phyloP scores from a whole-genome alignment of 2,329 filamentous ascomycete genomes.

The Fusarium duplospermum region DNA sequence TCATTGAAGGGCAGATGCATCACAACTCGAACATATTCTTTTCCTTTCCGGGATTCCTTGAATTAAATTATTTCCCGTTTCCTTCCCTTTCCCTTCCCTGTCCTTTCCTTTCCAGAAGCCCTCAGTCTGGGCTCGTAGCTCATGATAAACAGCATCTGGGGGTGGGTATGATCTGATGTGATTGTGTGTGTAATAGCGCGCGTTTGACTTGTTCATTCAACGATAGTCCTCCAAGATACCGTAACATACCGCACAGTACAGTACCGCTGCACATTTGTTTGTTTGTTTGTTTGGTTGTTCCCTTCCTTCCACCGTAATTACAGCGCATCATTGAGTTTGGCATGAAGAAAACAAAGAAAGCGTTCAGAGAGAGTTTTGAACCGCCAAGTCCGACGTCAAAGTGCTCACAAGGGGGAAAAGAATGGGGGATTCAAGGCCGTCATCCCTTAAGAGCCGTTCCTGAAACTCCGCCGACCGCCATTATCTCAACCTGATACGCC shows the following conservation, averaged over 20 bases:
- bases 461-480: slow-evolving; percentile 40
- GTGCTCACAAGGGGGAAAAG: slow-evolving; percentile 31
- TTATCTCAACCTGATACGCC: slow-evolving; percentile 42
- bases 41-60: neutral
- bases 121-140: slow-evolving; percentile 13
- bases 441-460: slow-evolving; percentile 27
- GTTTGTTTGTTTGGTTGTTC: slow-evolving; percentile 12
- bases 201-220: slow-evolving; percentile 6
- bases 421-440: slow-evolving; percentile 22
- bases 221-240: slow-evolving; percentile 1
- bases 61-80: slow-evolving; percentile 12
- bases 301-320: slow-evolving; percentile 23
- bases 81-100: neutral
- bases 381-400: slow-evolving; percentile 19
- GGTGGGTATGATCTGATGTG: slow-evolving; percentile 6
- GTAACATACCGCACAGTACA: neutral
- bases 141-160: slow-evolving; percentile 4
- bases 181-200: slow-evolving; percentile 7
- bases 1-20: neutral
- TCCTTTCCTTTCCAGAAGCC: slow-evolving; percentile 10
- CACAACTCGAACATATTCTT: neutral
- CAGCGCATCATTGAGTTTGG: slow-evolving; percentile 23
- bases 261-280: neutral
- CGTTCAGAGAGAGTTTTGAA: slow-evolving; percentile 17
- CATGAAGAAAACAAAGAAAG: slow-evolving; percentile 24